Evolutionary conservation across 441 rosid species (phyloP).

Genomic region (Gossypium lobatum): DNA sequence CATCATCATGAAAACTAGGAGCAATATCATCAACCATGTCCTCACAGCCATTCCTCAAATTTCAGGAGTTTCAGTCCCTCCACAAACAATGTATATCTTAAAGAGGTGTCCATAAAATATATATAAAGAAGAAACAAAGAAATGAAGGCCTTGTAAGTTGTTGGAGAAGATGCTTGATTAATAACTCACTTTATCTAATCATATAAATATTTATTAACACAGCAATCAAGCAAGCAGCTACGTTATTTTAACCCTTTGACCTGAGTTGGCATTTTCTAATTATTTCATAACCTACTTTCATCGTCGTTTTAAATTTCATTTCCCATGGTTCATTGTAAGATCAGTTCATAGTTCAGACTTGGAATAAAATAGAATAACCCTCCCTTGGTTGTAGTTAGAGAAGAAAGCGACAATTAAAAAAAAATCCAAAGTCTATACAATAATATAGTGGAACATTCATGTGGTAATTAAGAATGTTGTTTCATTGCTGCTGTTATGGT

Average conservation of each 20-base stretch:
- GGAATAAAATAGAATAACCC: no score
- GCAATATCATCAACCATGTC: conserved; percentile 6
- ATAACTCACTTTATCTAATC: neutral
- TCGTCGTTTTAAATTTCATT: no score
- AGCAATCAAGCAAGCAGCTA: neutral
- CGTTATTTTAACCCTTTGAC: neutral
- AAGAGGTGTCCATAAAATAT: neutral
- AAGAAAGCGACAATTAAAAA: neutral
- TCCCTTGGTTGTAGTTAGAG: neutral
- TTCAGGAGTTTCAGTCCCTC: neutral
- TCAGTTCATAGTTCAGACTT: no score
- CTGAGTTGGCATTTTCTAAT: neutral
- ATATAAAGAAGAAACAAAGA: neutral
- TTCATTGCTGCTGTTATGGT: neutral
- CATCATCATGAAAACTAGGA: conserved; percentile 12
- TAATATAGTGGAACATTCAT: neutral
- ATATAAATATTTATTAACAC: neutral
- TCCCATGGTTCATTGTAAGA: no score
- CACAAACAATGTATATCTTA: neutral
- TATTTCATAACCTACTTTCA: no score
- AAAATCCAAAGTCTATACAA: neutral
- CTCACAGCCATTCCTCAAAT: conserved; percentile 16
- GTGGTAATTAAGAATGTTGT: neutral
- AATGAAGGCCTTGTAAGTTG: neutral
- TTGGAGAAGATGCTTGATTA: neutral